Evolutionary conservation across 1,284 basidiomycete species (phyloP), one percentile per base, ranked within the genome.

Genomic region (Phellinidium pouzarii): DNA sequence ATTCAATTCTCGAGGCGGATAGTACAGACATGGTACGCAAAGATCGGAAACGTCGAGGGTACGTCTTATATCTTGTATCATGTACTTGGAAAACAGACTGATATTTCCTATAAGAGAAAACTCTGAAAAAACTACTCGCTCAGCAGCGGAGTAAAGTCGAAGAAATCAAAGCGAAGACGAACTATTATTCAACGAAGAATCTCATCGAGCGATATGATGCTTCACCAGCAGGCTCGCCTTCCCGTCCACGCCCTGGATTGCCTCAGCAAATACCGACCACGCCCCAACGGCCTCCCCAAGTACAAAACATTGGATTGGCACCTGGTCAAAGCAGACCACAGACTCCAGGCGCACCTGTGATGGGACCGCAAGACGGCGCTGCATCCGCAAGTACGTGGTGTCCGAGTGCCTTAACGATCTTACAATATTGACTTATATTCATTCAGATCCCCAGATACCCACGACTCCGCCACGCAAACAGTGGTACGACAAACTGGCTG

Each of bases 81-180:
- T 43, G 34, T 41, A 43, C 38, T 3, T 40, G 19, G 7, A 45
- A 41, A 14, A 19, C 25, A 20, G 9, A 26, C 36, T 48, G 7
- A n/a, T 53, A 19, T 47, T 23, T 22, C 17, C 14, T 3, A 34
- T 12, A 61, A 94, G 94, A 98, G 66, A 87, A 82, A 62, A 82
- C 84, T 9, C 73, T 99, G 14, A 83, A 85, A 55, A 66, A 72
- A 0, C 74, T 97, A 9, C 78, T 90, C 59, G 85, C 85, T 62
- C 76, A 87, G 63, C 92, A 94, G 61, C 82, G 89, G 34, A 79
- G 79, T 37, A 94, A 92, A 65, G 80, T 99, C 26, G 94, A 96
- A 60, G 94, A 97, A 64, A 90, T 99, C 61, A 99, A 99, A 75
- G 90, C 92, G 70, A 93, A 91, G 62, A 97, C 94, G 0, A 94